Evolutionary conservation across 1,284 basidiomycete genomes (phyloP).

Genomic region (Megacollybia platyphylla): DNA sequence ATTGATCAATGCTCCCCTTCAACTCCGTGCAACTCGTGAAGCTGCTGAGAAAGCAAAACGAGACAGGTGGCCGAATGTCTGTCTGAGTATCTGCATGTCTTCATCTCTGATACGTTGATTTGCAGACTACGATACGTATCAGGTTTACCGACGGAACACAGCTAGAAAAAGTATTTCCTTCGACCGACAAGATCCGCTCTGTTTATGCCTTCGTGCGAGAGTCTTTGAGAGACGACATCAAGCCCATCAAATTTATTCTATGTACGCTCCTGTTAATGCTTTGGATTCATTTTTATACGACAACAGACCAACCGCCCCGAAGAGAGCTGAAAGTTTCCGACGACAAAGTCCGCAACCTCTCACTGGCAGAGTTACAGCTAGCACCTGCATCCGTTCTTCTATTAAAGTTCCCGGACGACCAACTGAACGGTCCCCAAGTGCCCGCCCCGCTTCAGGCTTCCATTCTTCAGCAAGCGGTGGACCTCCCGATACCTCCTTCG

Average conservation of each 20-base stretch:
- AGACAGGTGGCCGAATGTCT: constrained; percentile 64
- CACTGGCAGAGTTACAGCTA: constrained; percentile 59
- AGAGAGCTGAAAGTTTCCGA: constrained; percentile 75
- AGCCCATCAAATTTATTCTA: constrained; percentile 67
- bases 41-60: constrained; percentile 47
- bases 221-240: constrained; percentile 59
- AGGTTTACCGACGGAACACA: constrained; percentile 72
- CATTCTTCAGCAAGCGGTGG: constrained; percentile 42
- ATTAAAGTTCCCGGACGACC: constrained; percentile 62
- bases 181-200: constrained; percentile 62
- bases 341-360: constrained; percentile 50
- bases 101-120: constrained; percentile 2
- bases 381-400: constrained; percentile 72
- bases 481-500: constrained; percentile 44
- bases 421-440: constrained; percentile 42
- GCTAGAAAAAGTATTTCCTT: constrained; percentile 70
- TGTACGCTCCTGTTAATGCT: constrained; percentile 33
- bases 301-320: constrained; percentile 69
- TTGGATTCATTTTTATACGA: constrained; percentile 1
- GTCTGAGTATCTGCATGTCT: background rate
- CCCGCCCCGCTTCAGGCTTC: constrained; percentile 55
- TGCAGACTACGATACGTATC: constrained; percentile 69
- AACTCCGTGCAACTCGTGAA: constrained; percentile 58
- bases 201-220: constrained; percentile 76
- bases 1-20: constrained; percentile 66